Evolutionary conservation across 2,329 filamentous ascomycete species (phyloP).

Genomic region (Pseudogymnoascus sp.): DNA sequence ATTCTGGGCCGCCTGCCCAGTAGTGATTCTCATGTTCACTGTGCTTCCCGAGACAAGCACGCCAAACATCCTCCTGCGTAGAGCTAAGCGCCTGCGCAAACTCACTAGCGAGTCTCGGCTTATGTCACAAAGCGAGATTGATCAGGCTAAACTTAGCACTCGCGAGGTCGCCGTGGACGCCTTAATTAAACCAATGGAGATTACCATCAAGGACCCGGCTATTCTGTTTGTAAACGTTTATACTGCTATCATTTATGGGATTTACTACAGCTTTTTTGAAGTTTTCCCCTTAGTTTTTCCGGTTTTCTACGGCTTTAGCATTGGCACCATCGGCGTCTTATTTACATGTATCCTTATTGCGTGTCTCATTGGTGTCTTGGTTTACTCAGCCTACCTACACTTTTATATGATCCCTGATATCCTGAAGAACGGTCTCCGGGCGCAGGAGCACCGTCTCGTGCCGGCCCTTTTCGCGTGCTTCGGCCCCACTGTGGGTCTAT

Average conservation of each 20-base stretch:
- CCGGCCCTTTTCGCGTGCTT: slow-evolving; percentile 48
- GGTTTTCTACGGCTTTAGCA: slow-evolving; percentile 50
- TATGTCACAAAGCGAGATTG: slow-evolving; percentile 57
- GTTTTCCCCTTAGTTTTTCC: slow-evolving; percentile 58
- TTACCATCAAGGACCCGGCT: slow-evolving; percentile 54
- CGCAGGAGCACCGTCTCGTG: slow-evolving; percentile 48
- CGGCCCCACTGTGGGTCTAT: slow-evolving; percentile 50
- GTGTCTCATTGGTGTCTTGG: slow-evolving; percentile 43
- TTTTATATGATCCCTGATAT: slow-evolving; percentile 46
- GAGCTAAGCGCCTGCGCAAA: slow-evolving; percentile 54
- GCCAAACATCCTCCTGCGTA: slow-evolving; percentile 52
- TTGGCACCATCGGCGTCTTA: slow-evolving; percentile 51
- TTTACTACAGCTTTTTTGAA: slow-evolving; percentile 59
- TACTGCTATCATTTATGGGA: slow-evolving; percentile 54
- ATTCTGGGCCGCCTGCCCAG: slow-evolving; percentile 51
- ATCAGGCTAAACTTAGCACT: slow-evolving; percentile 47
- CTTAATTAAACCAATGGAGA: slow-evolving; percentile 53
- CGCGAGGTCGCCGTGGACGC: slow-evolving; percentile 43
- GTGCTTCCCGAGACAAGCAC: slow-evolving; percentile 58
- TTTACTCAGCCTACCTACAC: slow-evolving; percentile 46
- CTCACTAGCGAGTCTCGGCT: slow-evolving; percentile 49
- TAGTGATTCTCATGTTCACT: slow-evolving; percentile 53
- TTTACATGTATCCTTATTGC: slow-evolving; percentile 54
- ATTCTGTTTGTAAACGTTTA: slow-evolving; percentile 57
- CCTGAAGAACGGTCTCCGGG: slow-evolving; percentile 39